A percentile compares a stretch with the other conserved stretches of the same genome.
Evolutionary conservation across 345 rosid species (phyloP).

Genomic region (Salix brachista): DNA sequence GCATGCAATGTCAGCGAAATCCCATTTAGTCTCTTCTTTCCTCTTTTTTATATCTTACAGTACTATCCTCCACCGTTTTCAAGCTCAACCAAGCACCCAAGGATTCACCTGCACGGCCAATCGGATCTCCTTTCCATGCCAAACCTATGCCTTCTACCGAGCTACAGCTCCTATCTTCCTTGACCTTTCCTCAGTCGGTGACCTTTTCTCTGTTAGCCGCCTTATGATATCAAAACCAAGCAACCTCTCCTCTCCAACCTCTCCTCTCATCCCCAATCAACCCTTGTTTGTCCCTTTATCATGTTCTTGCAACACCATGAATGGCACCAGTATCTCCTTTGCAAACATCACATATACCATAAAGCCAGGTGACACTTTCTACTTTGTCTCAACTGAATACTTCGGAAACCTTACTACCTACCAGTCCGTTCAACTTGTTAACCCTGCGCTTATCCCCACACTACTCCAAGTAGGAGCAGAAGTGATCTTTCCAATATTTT

Average conservation of each 20-base stretch:
- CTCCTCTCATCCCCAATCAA: constrained; percentile 42
- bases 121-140: constrained; percentile 50
- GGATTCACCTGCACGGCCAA: constrained; percentile 40
- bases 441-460: constrained; percentile 48
- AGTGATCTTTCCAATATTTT: constrained; percentile 51
- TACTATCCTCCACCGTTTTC: constrained; percentile 8
- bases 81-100: constrained; percentile 41
- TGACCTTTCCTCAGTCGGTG: constrained; percentile 55
- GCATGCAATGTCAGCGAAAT: constrained; percentile 16
- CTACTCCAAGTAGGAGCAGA: constrained; percentile 34
- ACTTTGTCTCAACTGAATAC: constrained; percentile 21
- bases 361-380: constrained; percentile 40
- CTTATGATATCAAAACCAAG: constrained; percentile 55
- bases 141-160: constrained; percentile 50
- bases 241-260: constrained; percentile 50
- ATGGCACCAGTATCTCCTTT: constrained; percentile 34
- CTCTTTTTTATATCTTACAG: constrained; percentile 18
- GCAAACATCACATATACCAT: constrained; percentile 49
- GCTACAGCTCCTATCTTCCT: constrained; percentile 42
- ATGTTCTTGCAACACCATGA: constrained; percentile 51
- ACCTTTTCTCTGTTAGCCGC: constrained; percentile 59
- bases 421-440: constrained; percentile 56
- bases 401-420: constrained; percentile 58
- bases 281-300: constrained; percentile 56
- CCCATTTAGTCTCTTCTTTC: constrained; percentile 19